These are phyloP conservation scores for Wickerhamomyces sp. DNA, from an alignment of 1,139 yeast species.

Conservation along the genomic window DNA sequence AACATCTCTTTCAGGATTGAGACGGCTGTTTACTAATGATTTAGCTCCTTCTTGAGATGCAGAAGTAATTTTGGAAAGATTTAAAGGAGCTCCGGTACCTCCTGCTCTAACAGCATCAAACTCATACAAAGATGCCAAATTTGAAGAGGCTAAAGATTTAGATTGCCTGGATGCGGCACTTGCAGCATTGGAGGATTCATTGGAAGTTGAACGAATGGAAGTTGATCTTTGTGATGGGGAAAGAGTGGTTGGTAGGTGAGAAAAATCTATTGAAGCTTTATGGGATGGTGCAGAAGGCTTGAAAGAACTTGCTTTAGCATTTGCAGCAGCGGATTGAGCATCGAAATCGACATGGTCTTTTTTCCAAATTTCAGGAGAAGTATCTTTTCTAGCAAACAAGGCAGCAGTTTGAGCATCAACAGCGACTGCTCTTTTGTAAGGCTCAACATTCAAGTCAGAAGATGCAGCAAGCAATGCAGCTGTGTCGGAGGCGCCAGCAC, in stretches of 20 bases:
- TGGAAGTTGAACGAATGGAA: constrained; percentile 4
- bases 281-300: background rate
- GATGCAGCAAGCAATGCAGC: constrained; percentile 75
- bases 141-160: constrained; percentile 20
- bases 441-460: constrained; percentile 57
- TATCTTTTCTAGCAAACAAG: constrained; percentile 46
- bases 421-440: constrained; percentile 62
- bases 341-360: constrained; percentile 35
- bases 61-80: constrained; percentile 28
- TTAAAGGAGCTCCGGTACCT: constrained; percentile 27
- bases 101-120: constrained; percentile 41
- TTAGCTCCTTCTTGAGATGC: constrained; percentile 19
- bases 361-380: constrained; percentile 42
- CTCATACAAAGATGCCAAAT: constrained; percentile 32
- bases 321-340: constrained; percentile 37
- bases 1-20: constrained; percentile 40
- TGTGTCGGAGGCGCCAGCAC: constrained; percentile 55
- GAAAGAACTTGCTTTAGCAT: constrained; percentile 25
- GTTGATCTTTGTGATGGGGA: constrained; percentile 4
- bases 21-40: constrained; percentile 30
- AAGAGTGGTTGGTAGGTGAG: constrained; percentile 5
- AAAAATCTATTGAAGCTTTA: constrained; percentile 13
- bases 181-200: constrained; percentile 20
- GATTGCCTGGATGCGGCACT: constrained; percentile 24
- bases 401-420: constrained; percentile 65